Evolutionary conservation across 768 basidiomycete species (phyloP).

Genomic region (Russula foetens): DNA sequence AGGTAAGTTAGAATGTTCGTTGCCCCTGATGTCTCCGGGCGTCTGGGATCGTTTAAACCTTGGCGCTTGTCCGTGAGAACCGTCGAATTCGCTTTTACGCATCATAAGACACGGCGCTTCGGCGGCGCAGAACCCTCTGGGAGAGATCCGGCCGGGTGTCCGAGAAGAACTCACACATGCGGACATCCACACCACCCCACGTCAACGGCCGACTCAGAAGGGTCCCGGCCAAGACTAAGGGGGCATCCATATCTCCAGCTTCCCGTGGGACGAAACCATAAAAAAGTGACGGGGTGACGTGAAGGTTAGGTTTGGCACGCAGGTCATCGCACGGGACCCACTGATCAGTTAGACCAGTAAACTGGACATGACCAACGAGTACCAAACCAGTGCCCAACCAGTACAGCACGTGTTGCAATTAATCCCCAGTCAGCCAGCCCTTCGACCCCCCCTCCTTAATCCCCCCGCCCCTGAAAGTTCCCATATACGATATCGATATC

Average conservation of each 20-base stretch:
- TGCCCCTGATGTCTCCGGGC: background rate
- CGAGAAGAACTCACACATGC: background rate
- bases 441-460: no score
- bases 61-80: background rate
- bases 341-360: background rate
- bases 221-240: no score
- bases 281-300: background rate
- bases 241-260: no score
- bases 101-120: background rate
- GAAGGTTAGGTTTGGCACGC: no score
- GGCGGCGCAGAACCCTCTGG: background rate
- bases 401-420: background rate
- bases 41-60: background rate
- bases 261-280: background rate
- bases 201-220: no score
- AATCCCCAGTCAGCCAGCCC: no score
- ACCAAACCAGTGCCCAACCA: no score
- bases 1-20: background rate
- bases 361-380: no score
- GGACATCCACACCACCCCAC: background rate
- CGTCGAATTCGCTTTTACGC: background rate
- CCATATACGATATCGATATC: no score
- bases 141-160: conserved; percentile 11
- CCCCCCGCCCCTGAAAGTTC: no score
- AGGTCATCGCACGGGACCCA: background rate